phyloP scores from a whole-genome alignment of 495 filamentous ascomycete genomes.

The Neurospora sp. region DNA sequence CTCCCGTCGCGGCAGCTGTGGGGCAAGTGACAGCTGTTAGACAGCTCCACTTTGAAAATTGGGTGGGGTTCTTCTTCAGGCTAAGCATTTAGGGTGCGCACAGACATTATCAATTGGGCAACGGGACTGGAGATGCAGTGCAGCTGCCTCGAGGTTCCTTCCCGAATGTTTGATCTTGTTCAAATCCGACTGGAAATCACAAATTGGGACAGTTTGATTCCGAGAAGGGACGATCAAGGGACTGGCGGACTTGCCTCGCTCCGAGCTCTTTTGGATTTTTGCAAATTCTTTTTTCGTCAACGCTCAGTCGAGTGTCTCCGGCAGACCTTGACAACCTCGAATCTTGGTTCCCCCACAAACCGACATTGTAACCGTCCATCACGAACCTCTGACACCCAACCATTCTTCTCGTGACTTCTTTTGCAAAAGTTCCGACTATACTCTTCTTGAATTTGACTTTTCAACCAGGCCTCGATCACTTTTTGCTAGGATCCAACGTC shows the following conservation, averaged over 20 bases:
- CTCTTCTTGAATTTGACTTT: neutral
- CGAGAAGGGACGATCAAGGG: neutral
- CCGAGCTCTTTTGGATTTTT: neutral
- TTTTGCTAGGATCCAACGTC: neutral
- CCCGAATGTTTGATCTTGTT: neutral
- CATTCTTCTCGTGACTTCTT: neutral
- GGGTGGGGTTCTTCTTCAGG: neutral
- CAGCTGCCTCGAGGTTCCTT: neutral
- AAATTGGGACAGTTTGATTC: neutral
- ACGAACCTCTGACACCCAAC: neutral
- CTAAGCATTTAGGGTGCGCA: neutral
- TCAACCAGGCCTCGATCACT: neutral
- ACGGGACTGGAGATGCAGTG: neutral
- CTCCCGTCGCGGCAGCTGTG: too few relatives aligned
- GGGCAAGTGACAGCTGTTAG: too few relatives aligned
- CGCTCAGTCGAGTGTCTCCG: neutral
- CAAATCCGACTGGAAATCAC: neutral
- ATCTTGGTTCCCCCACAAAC: neutral
- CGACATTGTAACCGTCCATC: neutral
- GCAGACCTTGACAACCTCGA: neutral
- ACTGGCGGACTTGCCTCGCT: neutral
- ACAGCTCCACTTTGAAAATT: too few relatives aligned
- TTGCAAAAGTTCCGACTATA: neutral
- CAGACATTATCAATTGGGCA: neutral
- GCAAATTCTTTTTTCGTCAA: neutral